Evolutionary conservation across 2,329 filamentous ascomycete species (phyloP).

Genomic region (Fusarium robinianum): DNA sequence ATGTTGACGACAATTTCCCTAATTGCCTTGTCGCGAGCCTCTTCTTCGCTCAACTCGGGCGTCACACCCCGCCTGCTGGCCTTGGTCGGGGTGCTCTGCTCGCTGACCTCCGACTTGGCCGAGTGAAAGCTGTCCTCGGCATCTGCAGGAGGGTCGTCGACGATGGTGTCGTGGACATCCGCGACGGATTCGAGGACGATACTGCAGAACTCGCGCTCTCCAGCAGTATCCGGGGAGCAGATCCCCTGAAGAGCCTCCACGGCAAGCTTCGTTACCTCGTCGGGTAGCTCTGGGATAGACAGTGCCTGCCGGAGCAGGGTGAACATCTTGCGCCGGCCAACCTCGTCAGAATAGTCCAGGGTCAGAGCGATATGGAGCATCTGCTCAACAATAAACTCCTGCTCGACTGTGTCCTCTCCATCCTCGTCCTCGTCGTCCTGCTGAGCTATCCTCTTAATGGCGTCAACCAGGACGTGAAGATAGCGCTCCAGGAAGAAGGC

Average conservation of each 20-base stretch:
- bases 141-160: constrained; percentile 65
- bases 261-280: constrained; percentile 87
- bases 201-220: constrained; percentile 82
- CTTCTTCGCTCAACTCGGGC: constrained; percentile 62
- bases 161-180: constrained; percentile 94
- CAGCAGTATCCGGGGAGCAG: constrained; percentile 73
- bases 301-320: constrained; percentile 83
- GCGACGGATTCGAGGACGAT: constrained; percentile 91
- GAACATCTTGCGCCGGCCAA: constrained; percentile 95
- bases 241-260: constrained; percentile 82
- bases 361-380: constrained; percentile 89
- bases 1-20: constrained; percentile 96
- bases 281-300: constrained; percentile 83
- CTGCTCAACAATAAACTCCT: constrained; percentile 96
- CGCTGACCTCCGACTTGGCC: constrained; percentile 81
- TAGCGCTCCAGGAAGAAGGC: constrained; percentile 86
- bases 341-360: constrained; percentile 96
- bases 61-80: constrained; percentile 48
- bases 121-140: constrained; percentile 85
- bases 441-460: constrained; percentile 61
- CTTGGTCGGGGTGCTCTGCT: constrained; percentile 61
- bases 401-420: constrained; percentile 83
- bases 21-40: constrained; percentile 74
- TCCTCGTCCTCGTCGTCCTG: constrained; percentile 65
- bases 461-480: constrained; percentile 68